A percentile compares a stretch with the other conserved stretches of the same genome.
Evolutionary conservation across 2,329 filamentous ascomycete species (phyloP).

Genomic region (Thielaviopsis ethacetica): DNA sequence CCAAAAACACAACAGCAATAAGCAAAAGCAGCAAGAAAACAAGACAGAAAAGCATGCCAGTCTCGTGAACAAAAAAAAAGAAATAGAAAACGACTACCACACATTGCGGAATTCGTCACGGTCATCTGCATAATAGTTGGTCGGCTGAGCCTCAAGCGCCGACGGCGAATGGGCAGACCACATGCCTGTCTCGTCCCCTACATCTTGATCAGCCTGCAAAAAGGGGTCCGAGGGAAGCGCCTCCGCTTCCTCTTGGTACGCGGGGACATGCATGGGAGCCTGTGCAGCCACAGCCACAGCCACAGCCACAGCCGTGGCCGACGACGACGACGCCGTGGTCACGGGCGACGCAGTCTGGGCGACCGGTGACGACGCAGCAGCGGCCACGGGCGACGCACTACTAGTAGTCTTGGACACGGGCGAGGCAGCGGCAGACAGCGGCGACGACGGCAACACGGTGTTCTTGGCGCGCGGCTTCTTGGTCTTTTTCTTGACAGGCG

Average conservation of each 20-base stretch:
- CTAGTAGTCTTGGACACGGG: background rate
- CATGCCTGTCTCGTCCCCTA: background rate
- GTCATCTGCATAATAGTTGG: conserved; percentile 19
- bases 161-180: background rate
- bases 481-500: conserved; percentile 24
- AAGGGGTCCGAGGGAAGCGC: conserved; percentile 5
- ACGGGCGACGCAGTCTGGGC: background rate
- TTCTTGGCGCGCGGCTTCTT: conserved; percentile 17
- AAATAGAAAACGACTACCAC: conserved; percentile 18
- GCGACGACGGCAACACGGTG: background rate
- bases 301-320: background rate
- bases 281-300: background rate
- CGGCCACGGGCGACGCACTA: background rate
- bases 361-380: too few species aligned
- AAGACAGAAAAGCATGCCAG: background rate
- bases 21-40: background rate
- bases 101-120: conserved; percentile 30
- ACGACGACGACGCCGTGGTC: too few species aligned
- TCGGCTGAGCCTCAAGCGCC: background rate
- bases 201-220: conserved; percentile 6
- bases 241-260: background rate
- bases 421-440: background rate
- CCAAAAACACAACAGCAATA: background rate
- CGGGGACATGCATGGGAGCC: background rate
- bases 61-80: background rate